Base-by-base conservation (phyloP, 805 yeast species). In the Ogataea allantospora region DNA sequence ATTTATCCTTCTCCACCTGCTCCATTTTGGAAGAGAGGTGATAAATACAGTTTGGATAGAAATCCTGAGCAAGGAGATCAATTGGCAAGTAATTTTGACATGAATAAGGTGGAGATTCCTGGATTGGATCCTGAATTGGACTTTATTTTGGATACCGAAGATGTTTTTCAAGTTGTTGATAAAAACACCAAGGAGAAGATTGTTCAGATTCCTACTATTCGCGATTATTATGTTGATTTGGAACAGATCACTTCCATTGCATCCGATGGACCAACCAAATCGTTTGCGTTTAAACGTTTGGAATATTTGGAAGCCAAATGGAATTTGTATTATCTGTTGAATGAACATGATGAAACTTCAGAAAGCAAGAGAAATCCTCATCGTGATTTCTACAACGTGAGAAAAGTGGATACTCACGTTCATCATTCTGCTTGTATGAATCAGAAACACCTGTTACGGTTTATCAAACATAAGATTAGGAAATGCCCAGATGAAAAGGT, bases 371-470 rank as follows among this genome's bases (percentile, higher is more conserved):
- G 80, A 43, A 89, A 89, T 49, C 98, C 98, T 4, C 99, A 93
- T 60, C 80, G 99, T 62, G 99, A 91, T 63, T 93, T 91, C 58
- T 91, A 91, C 66, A 91, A 91, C 55, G 96, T 88, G 29, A 78
- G 98, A 66, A 91, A 91, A 60, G 97, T 93, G 25, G 99, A 91
- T 58, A 93, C 98, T 13, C 99, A 93, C 71, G 96, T 93, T 53
- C 99, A 93, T 61, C 99, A 95, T 61, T 86, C 96, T 7, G 99
- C 99, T 8, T 89, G 97, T 63, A 95, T 95, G 98, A 95, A 95
- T 57, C 99, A 93, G 66, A 93, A 93, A 64, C 99, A 93, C 66
- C 68, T 93, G 53, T 70, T 93, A 48, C 81, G 99, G 54, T 93
- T 87, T 62, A 93, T 93, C 62, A 93, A 93, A 65, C 87, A 88